A percentile compares a stretch with the other conserved stretches of the same genome.
Evolutionary conservation across 1,284 basidiomycete genomes (phyloP).

Genomic region (Kalmanozyma brasiliensis): DNA sequence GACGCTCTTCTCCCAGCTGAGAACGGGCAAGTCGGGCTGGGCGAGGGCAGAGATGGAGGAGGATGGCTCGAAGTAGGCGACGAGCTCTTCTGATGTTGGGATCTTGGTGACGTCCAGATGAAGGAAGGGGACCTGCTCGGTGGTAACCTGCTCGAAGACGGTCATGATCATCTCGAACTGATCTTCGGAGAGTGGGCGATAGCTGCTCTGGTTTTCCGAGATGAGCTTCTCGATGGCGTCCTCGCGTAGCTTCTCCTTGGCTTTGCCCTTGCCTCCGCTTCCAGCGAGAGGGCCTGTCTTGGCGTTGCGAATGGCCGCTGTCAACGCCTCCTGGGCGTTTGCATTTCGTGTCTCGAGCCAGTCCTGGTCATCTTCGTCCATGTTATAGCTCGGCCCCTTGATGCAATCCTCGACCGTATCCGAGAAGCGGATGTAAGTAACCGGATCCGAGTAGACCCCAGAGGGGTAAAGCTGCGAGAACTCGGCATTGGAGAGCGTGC

Average conservation of each 20-base stretch:
- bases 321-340: slow-evolving; percentile 84
- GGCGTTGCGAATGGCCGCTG: slow-evolving; percentile 78
- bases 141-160: slow-evolving; percentile 88
- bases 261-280: slow-evolving; percentile 54
- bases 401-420: slow-evolving; percentile 86
- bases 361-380: slow-evolving; percentile 95
- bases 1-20: slow-evolving; percentile 48
- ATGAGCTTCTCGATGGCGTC: slow-evolving; percentile 71
- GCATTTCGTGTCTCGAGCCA: slow-evolving; percentile 94
- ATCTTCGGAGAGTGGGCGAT: slow-evolving; percentile 75
- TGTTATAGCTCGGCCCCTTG: slow-evolving; percentile 80
- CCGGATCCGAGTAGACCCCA: slow-evolving; percentile 63
- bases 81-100: slow-evolving; percentile 54
- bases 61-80: slow-evolving; percentile 57
- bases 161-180: slow-evolving; percentile 96
- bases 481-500: slow-evolving; percentile 51
- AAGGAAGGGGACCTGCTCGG: slow-evolving; percentile 87
- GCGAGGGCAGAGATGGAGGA: slow-evolving; percentile 53
- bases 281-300: slow-evolving; percentile 69
- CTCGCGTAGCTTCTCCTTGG: slow-evolving; percentile 69
- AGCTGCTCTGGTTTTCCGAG: slow-evolving; percentile 72
- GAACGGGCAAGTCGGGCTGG: slow-evolving; percentile 56
- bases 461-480: slow-evolving; percentile 60
- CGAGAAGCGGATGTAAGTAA: slow-evolving; percentile 84
- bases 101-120: slow-evolving; percentile 74